These are phyloP conservation scores for Taiozyma sp. DNA, from an alignment of 1,139 yeast genomes.

Conservation along the genomic window DNA sequence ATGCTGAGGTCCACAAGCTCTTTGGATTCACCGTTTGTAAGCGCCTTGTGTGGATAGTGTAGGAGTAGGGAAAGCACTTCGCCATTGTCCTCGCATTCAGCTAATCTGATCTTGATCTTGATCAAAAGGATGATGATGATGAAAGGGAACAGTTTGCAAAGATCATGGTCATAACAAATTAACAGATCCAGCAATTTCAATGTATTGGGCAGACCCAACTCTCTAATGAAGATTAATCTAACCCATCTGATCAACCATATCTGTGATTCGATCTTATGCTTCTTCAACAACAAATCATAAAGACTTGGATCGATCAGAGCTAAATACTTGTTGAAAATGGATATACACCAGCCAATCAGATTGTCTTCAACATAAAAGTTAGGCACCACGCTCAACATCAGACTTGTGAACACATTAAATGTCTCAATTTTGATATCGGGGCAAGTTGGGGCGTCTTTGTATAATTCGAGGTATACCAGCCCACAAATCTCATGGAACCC, in stretches of 20 bases:
- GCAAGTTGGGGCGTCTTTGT: slow-evolving; percentile 31
- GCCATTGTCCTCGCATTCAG: slow-evolving; percentile 52
- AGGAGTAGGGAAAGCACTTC: slow-evolving; percentile 54
- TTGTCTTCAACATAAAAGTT: slow-evolving; percentile 29
- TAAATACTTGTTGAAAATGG: slow-evolving; percentile 42
- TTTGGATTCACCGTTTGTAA: slow-evolving; percentile 11
- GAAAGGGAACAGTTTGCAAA: slow-evolving; percentile 42
- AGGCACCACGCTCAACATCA: slow-evolving; percentile 31
- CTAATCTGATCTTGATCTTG: slow-evolving; percentile 40
- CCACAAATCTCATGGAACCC: slow-evolving; percentile 72
- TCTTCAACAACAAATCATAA: slow-evolving; percentile 41
- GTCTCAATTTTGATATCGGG: slow-evolving; percentile 21
- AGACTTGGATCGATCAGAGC: slow-evolving; percentile 35
- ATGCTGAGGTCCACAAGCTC: slow-evolving; percentile 18
- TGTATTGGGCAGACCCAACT: slow-evolving; percentile 46
- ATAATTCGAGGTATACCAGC: slow-evolving; percentile 46
- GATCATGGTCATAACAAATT: slow-evolving; percentile 33
- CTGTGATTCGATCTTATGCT: slow-evolving; percentile 52
- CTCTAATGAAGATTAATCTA: slow-evolving; percentile 53
- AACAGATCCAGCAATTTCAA: slow-evolving; percentile 57
- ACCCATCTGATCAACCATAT: slow-evolving; percentile 68
- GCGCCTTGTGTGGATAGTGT: slow-evolving; percentile 44
- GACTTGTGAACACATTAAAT: slow-evolving; percentile 26
- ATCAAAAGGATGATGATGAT: slow-evolving; percentile 48
- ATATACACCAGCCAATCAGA: slow-evolving; percentile 29